A percentile compares a stretch with the other conserved stretches of the same genome.
Conservation (phyloP, 225 moss, liverwort and hornwort species). For the Bryoerythrophyllum caledonicum region DNA sequence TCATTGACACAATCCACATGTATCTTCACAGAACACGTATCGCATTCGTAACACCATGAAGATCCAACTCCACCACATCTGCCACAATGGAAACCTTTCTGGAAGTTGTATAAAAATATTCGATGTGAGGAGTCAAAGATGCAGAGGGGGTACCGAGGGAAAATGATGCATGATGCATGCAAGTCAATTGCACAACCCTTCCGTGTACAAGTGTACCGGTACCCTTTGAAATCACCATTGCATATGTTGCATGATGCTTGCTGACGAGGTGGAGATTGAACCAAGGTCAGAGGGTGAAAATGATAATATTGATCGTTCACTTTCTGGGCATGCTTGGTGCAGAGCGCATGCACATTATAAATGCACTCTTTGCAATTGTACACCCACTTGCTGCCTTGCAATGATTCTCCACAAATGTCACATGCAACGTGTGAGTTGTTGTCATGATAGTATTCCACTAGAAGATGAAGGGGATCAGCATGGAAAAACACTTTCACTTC, state of each 20-base stretch:
- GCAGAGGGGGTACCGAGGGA: accelerated
- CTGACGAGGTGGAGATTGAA: background rate
- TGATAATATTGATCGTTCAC: accelerated
- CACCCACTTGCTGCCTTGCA: background rate
- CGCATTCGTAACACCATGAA: background rate
- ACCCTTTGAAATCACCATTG: background rate
- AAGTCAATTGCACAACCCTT: background rate
- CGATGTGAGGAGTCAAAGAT: background rate
- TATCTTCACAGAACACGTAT: background rate
- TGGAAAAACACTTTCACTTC: background rate
- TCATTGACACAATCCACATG: background rate
- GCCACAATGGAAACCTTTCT: background rate
- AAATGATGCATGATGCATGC: background rate
- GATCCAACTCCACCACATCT: background rate
- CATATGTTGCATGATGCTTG: background rate
- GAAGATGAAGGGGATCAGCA: background rate
- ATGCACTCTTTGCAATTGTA: background rate
- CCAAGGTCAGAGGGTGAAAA: background rate
- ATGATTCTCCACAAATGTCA: background rate
- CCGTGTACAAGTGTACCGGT: background rate
- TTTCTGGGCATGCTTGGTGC: background rate
- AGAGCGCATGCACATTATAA: background rate
- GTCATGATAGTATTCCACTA: background rate
- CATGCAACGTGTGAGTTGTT: background rate
- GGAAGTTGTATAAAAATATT: no score